Evolutionary conservation across 2,329 filamentous ascomycete species (phyloP).

Genomic region (Fusarium scirpi): DNA sequence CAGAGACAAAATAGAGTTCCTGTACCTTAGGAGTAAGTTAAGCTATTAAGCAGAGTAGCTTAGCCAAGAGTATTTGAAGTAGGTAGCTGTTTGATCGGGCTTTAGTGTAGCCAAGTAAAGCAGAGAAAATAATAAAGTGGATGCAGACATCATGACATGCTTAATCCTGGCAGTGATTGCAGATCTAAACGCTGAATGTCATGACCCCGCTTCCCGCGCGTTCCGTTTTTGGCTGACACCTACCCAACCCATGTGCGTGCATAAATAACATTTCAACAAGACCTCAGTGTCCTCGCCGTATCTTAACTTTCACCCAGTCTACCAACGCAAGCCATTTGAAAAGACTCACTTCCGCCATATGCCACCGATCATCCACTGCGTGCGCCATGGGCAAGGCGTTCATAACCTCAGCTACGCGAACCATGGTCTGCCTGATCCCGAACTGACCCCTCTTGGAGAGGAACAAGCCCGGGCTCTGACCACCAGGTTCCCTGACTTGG

Average conservation of each 20-base stretch:
- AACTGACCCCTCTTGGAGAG: neutral
- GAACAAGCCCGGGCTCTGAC: neutral
- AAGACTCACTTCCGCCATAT: neutral
- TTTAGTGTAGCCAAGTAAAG: neutral
- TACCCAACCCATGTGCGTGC: neutral
- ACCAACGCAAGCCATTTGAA: rapidly evolving
- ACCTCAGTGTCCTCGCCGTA: neutral
- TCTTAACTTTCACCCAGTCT: rapidly evolving
- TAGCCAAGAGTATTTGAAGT: no score
- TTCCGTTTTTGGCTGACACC: neutral
- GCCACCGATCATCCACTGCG: neutral
- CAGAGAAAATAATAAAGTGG: neutral
- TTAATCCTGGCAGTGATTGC: no score
- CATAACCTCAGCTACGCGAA: neutral
- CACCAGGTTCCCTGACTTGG: neutral
- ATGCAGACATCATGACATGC: neutral
- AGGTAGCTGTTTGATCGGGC: no score
- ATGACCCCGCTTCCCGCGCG: neutral
- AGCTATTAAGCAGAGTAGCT: neutral
- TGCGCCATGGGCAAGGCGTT: neutral
- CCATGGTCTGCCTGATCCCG: neutral
- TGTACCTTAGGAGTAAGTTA: neutral
- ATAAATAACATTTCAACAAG: neutral
- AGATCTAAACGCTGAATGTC: neutral
- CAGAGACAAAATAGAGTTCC: neutral